Base-by-base conservation (phyloP, 106 monocot genomes). In the Dendrobium chrysotoxum region DNA sequence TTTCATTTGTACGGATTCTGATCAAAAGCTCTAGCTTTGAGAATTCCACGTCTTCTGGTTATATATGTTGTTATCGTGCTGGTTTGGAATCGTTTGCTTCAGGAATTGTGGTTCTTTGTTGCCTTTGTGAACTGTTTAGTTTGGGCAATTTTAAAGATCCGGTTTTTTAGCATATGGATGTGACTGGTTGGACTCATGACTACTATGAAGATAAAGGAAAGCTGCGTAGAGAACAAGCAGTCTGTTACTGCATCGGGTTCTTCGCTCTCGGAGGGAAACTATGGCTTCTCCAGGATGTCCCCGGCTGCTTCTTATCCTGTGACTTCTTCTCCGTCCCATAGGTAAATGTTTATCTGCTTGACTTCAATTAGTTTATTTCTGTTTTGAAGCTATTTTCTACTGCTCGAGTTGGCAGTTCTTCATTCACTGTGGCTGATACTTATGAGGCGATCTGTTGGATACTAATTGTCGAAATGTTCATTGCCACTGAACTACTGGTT, bases 151-250 rank as follows among this genome's bases (percentile, higher is more conserved):
- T 44, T 44, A 44, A 44, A 44, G 44, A 44, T 9, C 44, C 44
- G 44, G 44, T 6, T 44, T 6, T 44, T 44, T 44, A 7, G 44
- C 9, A 7, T 44, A 44, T 44, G 44, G 44, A 55, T 55, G 54
- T 16, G 54, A 55, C 54, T 20, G 16, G 20, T 55, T 55, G 20
- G 18, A 55, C 54, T 12, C 35, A 88, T 87, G 93, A 81, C 55
- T 74, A 81, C 53, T 35, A 76, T 85, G 83, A 85, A 86, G 85
- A 75, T 86, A 16, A 85, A 88, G 86, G 53, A 83, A 77, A 68
- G 82, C 15, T 96, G 93, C 54, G 89, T 90, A 68, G 93, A 93
- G 90, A 93, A 93, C 80, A 89, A 84, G 80, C 93, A 96, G 81
- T 87, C 85, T 30, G 82, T 85, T 28, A 85, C 83, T 12, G 80